These are phyloP conservation scores for Aspergillus biplanus DNA, from an alignment of 495 filamentous ascomycete species.

Conservation along the genomic window DNA sequence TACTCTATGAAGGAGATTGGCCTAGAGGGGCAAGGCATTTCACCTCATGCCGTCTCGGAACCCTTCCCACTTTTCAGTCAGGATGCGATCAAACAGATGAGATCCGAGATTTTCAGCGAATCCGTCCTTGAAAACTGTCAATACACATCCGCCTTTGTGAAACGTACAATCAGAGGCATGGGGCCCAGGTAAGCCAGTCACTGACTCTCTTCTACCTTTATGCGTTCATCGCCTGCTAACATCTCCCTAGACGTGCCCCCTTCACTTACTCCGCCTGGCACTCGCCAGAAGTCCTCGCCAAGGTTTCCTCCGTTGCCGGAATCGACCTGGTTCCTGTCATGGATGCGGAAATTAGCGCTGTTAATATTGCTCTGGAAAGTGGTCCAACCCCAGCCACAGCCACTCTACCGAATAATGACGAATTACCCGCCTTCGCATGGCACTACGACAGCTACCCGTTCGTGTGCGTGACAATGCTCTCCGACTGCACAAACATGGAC, in stretches of 20 bases:
- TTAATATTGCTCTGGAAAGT: constrained; percentile 63
- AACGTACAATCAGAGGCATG: constrained; percentile 67
- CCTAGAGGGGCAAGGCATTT: constrained; percentile 59
- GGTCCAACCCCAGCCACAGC: too few species aligned
- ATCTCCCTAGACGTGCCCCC: constrained; percentile 54
- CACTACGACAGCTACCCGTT: constrained; percentile 77
- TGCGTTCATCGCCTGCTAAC: background rate
- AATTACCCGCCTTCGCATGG: constrained; percentile 66
- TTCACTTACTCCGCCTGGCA: constrained; percentile 75
- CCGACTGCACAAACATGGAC: constrained; percentile 69
- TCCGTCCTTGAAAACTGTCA: constrained; percentile 64
- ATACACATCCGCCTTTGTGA: constrained; percentile 62
- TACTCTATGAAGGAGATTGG: constrained; percentile 63
- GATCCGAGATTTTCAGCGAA: constrained; percentile 63
- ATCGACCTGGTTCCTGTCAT: constrained; percentile 68
- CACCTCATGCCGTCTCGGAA: constrained; percentile 67
- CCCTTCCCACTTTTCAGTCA: constrained; percentile 70
- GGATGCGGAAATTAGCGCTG: constrained; percentile 72
- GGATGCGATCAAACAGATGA: constrained; percentile 65
- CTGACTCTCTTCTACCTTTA: background rate
- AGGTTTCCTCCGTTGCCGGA: constrained; percentile 68
- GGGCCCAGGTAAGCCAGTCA: constrained; percentile 58
- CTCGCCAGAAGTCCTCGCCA: constrained; percentile 60
- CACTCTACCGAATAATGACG: too few species aligned
- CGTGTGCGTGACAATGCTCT: constrained; percentile 78